Percentiles rank a stretch among this genome's conserved stretches.
phyloP scores from a whole-genome alignment of 495 filamentous ascomycete species.

The Thermothielavioides terrestris region DNA sequence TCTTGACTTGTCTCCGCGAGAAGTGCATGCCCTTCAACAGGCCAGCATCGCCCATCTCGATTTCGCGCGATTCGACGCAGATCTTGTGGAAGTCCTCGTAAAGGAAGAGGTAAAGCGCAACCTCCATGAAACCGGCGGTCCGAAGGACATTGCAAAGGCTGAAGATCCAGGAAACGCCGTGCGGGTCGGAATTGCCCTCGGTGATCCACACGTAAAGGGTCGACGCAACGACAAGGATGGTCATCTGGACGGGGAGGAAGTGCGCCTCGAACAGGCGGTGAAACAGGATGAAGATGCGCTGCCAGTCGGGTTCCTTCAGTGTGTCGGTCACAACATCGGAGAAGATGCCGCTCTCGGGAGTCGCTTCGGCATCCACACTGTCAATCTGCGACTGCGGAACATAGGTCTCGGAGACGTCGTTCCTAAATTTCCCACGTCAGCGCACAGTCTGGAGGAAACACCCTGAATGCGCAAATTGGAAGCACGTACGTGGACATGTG shows the following conservation, averaged over 20 bases:
- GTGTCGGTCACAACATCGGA: slow-evolving; percentile 40
- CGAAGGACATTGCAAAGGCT: slow-evolving; percentile 49
- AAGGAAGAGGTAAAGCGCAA: slow-evolving; percentile 50
- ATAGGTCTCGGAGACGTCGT: slow-evolving; percentile 37
- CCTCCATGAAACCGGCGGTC: slow-evolving; percentile 47
- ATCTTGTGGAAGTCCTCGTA: slow-evolving; percentile 55
- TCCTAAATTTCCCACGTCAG: background rate
- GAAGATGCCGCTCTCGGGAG: slow-evolving; percentile 39
- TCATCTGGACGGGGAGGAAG: slow-evolving; percentile 56
- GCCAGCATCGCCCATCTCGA: slow-evolving; percentile 55
- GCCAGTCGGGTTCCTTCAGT: slow-evolving; percentile 36
- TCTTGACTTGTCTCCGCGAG: slow-evolving; percentile 43
- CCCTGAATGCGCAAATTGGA: background rate
- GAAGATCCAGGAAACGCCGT: slow-evolving; percentile 45
- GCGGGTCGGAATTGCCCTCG: slow-evolving; percentile 38
- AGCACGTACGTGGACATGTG: slow-evolving; percentile 36
- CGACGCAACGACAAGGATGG: slow-evolving; percentile 51
- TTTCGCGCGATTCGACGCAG: slow-evolving; percentile 47
- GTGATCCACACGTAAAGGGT: slow-evolving; percentile 45
- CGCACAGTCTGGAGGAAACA: background rate
- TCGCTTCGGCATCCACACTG: slow-evolving; percentile 27
- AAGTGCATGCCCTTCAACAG: slow-evolving; percentile 51
- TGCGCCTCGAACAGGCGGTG: slow-evolving; percentile 62
- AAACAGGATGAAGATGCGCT: slow-evolving; percentile 40
- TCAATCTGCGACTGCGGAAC: slow-evolving; percentile 38